These are phyloP conservation scores for Seminavis robusta DNA, from an alignment of 108 stramenopile species.

Conservation along the genomic window DNA sequence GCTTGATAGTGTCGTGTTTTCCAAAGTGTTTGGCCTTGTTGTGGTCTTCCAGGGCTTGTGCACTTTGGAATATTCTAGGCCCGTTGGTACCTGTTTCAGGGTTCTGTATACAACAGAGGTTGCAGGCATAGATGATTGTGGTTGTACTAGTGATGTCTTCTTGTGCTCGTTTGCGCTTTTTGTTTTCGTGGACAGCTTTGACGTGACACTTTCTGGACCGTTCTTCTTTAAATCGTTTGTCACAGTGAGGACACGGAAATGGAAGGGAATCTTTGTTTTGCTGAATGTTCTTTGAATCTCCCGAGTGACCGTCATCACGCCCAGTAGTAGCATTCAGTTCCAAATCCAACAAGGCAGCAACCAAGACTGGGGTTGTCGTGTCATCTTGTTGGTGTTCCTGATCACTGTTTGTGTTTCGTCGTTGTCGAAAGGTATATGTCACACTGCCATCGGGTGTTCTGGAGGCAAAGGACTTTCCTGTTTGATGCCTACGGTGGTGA, in stretches of 20 bases:
- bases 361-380: neutral
- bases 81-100: too few relatives aligned
- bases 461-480: slow-evolving; percentile 73
- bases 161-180: slow-evolving; percentile 26
- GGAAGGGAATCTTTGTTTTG: neutral
- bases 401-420: neutral
- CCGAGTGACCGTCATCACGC: neutral
- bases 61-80: slow-evolving; percentile 46
- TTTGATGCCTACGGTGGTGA: slow-evolving; percentile 74
- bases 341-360: neutral
- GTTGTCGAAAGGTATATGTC: slow-evolving; percentile 63
- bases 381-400: neutral
- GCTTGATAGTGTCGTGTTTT: slow-evolving; percentile 51
- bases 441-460: slow-evolving; percentile 53
- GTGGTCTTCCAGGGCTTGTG: slow-evolving; percentile 62
- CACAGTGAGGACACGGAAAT: slow-evolving; percentile 60
- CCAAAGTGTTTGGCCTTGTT: slow-evolving; percentile 68
- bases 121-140: neutral
- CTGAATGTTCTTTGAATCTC: slow-evolving; percentile 1
- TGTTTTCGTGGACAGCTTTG: slow-evolving; percentile 19
- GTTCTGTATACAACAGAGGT: too few relatives aligned
- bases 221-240: slow-evolving; percentile 56
- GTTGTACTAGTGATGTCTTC: neutral
- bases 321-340: neutral
- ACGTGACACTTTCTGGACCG: slow-evolving; percentile 73